These are phyloP conservation scores for Samsoniella hepiali DNA, from an alignment of 2,329 filamentous ascomycete species.

Conservation along the genomic window DNA sequence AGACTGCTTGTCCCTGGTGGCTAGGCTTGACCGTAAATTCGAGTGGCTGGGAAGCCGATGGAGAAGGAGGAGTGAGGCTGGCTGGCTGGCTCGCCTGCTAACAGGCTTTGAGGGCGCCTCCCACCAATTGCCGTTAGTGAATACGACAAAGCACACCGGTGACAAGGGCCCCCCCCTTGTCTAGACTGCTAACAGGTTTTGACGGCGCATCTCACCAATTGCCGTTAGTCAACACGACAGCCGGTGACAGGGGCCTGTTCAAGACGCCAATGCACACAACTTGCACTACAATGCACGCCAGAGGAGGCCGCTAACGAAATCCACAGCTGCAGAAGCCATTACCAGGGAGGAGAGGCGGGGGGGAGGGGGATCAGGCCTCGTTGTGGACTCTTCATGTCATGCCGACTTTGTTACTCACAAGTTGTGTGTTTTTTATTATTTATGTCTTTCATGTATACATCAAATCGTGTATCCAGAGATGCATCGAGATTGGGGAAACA, in stretches of 20 bases:
- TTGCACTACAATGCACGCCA: background rate
- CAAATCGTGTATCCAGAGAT: background rate
- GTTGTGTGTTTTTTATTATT: background rate
- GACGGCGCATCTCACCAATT: background rate
- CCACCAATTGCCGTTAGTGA: background rate
- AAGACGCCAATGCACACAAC: background rate
- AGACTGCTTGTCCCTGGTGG: background rate
- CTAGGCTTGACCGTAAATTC: conserved; percentile 29
- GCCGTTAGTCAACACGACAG: background rate
- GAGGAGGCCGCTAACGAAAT: background rate
- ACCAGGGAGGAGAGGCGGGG: background rate
- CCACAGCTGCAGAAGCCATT: background rate
- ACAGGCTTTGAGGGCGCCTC: background rate
- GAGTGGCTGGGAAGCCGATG: conserved; percentile 27
- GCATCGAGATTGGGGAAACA: background rate
- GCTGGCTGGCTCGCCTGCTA: background rate
- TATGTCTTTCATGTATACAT: background rate
- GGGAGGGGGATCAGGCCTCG: no score
- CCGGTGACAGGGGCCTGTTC: background rate
- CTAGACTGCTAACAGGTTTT: background rate
- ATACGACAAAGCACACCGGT: background rate
- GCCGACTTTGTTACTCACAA: no score
- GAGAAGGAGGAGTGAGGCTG: background rate
- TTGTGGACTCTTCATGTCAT: background rate
- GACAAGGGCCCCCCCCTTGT: background rate